These are phyloP conservation scores for Diophrys sp. DNA, from an alignment of 73 alveolate genomes.

Conservation along the genomic window DNA sequence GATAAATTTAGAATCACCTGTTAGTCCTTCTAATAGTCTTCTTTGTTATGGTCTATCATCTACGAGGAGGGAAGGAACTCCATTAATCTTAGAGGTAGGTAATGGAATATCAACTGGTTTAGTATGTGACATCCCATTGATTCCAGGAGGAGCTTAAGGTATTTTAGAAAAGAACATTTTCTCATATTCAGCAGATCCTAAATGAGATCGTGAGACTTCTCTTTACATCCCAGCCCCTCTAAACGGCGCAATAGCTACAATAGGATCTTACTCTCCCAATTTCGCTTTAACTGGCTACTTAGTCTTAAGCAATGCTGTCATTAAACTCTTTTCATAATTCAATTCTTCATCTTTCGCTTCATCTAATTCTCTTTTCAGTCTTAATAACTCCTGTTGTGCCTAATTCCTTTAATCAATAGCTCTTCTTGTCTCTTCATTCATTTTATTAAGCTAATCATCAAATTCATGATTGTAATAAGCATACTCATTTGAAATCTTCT, in stretches of 20 bases:
- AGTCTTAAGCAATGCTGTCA: not conserved
- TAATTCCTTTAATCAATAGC: not conserved
- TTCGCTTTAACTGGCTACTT: not conserved
- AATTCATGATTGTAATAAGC: not conserved
- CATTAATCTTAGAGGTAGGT: not conserved
- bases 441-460: not conserved
- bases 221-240: not conserved
- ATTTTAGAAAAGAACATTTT: not conserved
- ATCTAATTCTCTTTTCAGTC: not conserved
- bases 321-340: not conserved
- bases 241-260: not conserved
- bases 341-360: not conserved
- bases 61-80: not conserved
- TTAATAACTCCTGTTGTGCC: not conserved
- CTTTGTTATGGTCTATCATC: not conserved
- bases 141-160: not conserved
- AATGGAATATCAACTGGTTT: not conserved
- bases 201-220: not conserved
- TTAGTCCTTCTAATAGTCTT: not conserved
- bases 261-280: not conserved
- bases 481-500: too few species aligned
- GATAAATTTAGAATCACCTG: not conserved
- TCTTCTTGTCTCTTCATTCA: not conserved
- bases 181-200: not conserved
- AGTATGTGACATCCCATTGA: not conserved